These are phyloP conservation scores for Backusella tarrabulga DNA, from an alignment of 192 early-diverging fungal genomes.

Conservation along the genomic window DNA sequence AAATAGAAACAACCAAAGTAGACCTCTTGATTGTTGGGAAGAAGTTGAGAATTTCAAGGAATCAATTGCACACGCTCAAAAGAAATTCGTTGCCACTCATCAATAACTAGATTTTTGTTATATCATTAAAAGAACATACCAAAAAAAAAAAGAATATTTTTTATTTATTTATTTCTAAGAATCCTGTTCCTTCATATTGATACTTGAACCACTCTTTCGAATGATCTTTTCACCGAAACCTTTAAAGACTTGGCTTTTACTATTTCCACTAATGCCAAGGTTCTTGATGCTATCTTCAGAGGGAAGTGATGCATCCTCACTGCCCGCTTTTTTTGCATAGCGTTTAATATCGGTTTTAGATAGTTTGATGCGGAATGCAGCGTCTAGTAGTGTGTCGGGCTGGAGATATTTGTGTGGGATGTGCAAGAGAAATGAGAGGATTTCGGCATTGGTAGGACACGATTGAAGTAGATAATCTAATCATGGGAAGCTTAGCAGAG, in stretches of 20 bases:
- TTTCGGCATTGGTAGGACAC: constrained; percentile 76
- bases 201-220: constrained; percentile 4
- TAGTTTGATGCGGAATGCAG: constrained; percentile 72
- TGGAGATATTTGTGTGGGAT: constrained; percentile 67
- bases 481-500: neutral
- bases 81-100: constrained; percentile 29
- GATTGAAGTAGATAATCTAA: constrained; percentile 61
- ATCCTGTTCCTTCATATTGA: neutral
- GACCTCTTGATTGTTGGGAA: constrained; percentile 37
- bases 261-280: constrained; percentile 14
- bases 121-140: neutral
- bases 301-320: constrained; percentile 15
- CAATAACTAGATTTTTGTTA: constrained; percentile 21
- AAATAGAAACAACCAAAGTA: constrained; percentile 21
- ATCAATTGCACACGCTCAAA: constrained; percentile 32
- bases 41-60: constrained; percentile 38
- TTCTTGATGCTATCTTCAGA: constrained; percentile 36
- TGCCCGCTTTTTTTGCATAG: constrained; percentile 38
- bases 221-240: neutral
- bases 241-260: neutral
- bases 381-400: constrained; percentile 64
- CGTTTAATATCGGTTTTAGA: constrained; percentile 51
- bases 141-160: neutral
- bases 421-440: constrained; percentile 75
- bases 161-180: neutral